Base-by-base conservation (phyloP, 495 filamentous ascomycete genomes). In the Apiosordaria backusii region DNA sequence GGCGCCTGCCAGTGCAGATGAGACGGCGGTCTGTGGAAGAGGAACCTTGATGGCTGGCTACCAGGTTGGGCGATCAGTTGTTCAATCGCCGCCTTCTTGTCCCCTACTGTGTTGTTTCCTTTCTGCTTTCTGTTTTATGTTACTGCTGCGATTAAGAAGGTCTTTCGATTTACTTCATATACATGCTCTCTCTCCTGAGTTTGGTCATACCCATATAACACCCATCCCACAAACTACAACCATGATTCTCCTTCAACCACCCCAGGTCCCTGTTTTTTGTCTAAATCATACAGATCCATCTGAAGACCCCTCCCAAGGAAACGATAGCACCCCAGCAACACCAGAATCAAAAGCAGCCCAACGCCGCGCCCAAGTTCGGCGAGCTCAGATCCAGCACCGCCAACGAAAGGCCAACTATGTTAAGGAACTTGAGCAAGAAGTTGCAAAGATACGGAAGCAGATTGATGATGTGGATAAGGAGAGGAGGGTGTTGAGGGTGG, bases 371-470 rank as follows among this genome's bases (percentile, higher is more conserved):
- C 83, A 85, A 59, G 83, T 85, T 58, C 71, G 81, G 23, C 81
- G 78, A 63, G 82, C 83, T 2, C 83, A 85, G 71, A 79, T 77
- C 55, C 79, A 82, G 67, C 83, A 85, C 66, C 80, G 82, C 4
- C 79, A 84, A 68, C 78, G 81, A 27, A 84, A 85, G 68, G 78
- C 78, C 23, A 81, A 84, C 72, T 81, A 84, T 70, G 76, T 82
- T 64, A 80, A 79, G 66, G 69, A 80, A 69, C 77, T 84, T 35
- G 83, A 85, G 77, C 71, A 74, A 67, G 82, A 84, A 61, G 69
- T 82, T 1, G 74, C 74, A 19, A 68, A 73, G 29, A 69, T 81
- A 23, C 78, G 83, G 10, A 78, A 82, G 25, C 66, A 79, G 70
- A 83, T 85, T 67, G 72, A 74, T 35, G 61, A 50, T 22, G 67